Base-by-base conservation (phyloP, 2,329 filamentous ascomycete species). In the Karstenula rhodostoma region DNA sequence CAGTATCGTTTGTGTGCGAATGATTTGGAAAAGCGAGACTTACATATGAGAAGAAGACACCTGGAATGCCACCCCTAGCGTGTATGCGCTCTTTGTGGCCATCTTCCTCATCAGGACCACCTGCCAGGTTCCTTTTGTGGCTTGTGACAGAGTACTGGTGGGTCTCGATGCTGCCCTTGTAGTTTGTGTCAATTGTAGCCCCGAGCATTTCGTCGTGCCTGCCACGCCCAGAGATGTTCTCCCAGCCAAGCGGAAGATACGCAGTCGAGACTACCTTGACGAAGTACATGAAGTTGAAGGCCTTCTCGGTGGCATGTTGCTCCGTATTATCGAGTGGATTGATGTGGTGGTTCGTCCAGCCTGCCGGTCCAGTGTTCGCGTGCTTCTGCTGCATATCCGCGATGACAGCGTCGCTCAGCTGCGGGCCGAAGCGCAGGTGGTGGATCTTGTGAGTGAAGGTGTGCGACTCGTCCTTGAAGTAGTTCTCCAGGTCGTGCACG, bases 261-360 rank as follows among this genome's bases (percentile, higher is more conserved):
- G 93, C 94, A 1, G 95, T 99, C 3, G 92, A 93, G 33, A 99
- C 95, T 59, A 99, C 95, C 84, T 99, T 99, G 80, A 99, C 86
- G 79, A 99, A 99, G 84, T 99, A 99, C 93, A 98, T 97, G 79
- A 90, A 99, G 83, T 97, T 99, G 84, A 86, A 97, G 66, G 91
- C 91, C 68, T 92, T 87, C 73, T 97, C 93, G 37, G 86, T 82
- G 2, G 93, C 96, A 55, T 84, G 81, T 82, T 98, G 93, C 65
- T 86, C 82, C 3, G 90, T 91, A 56, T 86, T 85, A 73, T 99
- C 96, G 4, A 99, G 87, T 4, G 95, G 95, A 79, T 98, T 97
- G 68, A 92, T 80, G 78, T 98, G 93, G 80, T 97, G 92, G 79
- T 93, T 94, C 12, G 91, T 93, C 92, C 92, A 97, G 6, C 74